Evolutionary conservation across 2,329 filamentous ascomycete species (phyloP).

Genomic region (Aureobasidium sp.): DNA sequence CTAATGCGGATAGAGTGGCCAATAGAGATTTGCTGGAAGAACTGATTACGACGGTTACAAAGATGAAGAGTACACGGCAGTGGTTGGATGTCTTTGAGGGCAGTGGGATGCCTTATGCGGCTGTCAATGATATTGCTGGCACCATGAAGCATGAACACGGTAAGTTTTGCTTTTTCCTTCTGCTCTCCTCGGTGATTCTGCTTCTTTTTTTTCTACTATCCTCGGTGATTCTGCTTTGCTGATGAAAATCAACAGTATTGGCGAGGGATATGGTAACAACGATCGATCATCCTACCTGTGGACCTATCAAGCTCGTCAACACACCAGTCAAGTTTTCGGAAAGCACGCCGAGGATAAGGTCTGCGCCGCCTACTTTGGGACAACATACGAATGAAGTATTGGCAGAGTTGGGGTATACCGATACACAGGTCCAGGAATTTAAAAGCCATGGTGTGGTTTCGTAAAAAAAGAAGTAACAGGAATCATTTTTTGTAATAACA

Average conservation of each 20-base stretch:
- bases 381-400: conserved; percentile 81
- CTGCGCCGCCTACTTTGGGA: conserved; percentile 74
- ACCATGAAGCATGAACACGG: conserved; percentile 82
- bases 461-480: conserved; percentile 22
- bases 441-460: conserved; percentile 61
- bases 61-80: conserved; percentile 71
- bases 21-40: conserved; percentile 72
- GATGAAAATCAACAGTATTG: conserved; percentile 37
- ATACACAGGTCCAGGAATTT: conserved; percentile 54
- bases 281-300: conserved; percentile 75
- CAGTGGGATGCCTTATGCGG: conserved; percentile 88
- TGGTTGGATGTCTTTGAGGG: conserved; percentile 85
- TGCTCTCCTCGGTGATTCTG: not conserved
- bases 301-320: conserved; percentile 82
- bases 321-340: conserved; percentile 92
- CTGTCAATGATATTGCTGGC: conserved; percentile 85
- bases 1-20: conserved; percentile 53
- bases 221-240: not conserved
- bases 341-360: conserved; percentile 67
- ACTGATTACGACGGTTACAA: conserved; percentile 69
- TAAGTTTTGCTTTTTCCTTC: conserved; percentile 28
- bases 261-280: conserved; percentile 87
- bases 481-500: no score
- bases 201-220: not conserved
- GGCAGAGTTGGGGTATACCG: conserved; percentile 52